Conservation (phyloP, 352 stramenopile genomes). For the Pythium apleroticum region DNA sequence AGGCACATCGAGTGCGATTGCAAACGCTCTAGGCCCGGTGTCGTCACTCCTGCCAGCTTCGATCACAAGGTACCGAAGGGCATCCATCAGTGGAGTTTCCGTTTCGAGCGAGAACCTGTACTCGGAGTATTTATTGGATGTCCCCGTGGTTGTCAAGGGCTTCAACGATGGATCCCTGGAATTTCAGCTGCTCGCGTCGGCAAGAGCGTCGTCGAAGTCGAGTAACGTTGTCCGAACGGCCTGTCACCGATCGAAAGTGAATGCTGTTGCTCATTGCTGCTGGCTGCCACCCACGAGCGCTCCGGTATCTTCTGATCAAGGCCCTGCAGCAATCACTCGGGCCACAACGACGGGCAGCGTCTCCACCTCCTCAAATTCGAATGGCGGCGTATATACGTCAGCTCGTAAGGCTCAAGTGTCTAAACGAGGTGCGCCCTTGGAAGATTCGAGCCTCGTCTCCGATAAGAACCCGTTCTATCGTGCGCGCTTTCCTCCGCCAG, state of each 20-base stretch:
- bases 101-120: constrained; percentile 18
- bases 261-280: constrained; percentile 25
- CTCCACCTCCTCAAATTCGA: background rate
- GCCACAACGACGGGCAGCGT: constrained; percentile 19
- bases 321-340: constrained; percentile 15
- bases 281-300: constrained; percentile 9
- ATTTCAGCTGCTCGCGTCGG: constrained; percentile 32
- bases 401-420: constrained; percentile 16
- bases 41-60: constrained; percentile 21
- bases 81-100: constrained; percentile 11
- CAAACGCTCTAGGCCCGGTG: constrained; percentile 24
- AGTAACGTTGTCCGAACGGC: constrained; percentile 6
- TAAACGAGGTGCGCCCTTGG: constrained; percentile 29
- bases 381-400: constrained; percentile 17
- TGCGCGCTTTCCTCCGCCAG: constrained; percentile 39
- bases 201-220: background rate
- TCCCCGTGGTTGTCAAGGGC: constrained; percentile 51
- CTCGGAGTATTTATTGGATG: constrained; percentile 49
- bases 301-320: background rate
- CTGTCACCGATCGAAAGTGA: constrained; percentile 22
- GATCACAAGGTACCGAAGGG: background rate
- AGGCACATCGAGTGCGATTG: constrained; percentile 16
- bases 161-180: constrained; percentile 52
- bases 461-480: constrained; percentile 68
- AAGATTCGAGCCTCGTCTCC: constrained; percentile 42